phyloP scores from a whole-genome alignment of 768 basidiomycete species.

The Exidia glandulosa region DNA sequence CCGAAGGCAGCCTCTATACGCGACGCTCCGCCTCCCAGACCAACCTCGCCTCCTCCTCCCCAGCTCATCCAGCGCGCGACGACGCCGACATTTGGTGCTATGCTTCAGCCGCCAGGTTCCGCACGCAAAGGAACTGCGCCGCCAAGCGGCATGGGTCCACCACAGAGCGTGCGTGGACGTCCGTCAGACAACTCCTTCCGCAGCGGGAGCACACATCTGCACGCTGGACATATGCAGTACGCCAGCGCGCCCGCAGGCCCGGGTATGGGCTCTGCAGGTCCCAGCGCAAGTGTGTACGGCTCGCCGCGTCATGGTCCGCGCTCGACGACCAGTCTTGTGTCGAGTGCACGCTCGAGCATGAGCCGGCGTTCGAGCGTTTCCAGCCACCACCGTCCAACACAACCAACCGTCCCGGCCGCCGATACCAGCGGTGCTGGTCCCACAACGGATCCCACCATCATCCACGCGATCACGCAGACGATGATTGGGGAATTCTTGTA shows the following conservation, averaged over 20 bases:
- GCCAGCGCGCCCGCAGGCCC: background rate
- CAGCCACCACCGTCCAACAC: constrained; percentile 1
- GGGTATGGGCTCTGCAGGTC: background rate
- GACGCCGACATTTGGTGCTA: constrained; percentile 66
- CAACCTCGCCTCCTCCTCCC: constrained; percentile 84
- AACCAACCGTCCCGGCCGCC: constrained; percentile 11
- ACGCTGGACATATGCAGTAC: background rate
- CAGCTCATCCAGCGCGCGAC: constrained; percentile 90
- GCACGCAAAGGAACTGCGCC: background rate
- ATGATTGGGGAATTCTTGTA: constrained; percentile 99
- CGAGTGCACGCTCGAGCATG: constrained; percentile 45
- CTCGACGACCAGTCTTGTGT: constrained; percentile 60
- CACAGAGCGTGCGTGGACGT: background rate
- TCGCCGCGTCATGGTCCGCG: constrained; percentile 38
- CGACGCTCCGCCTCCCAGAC: constrained; percentile 70
- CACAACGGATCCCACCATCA: constrained; percentile 78
- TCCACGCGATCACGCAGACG: constrained; percentile 97
- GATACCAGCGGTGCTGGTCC: constrained; percentile 20
- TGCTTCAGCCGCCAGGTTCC: constrained; percentile 22
- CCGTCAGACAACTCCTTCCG: background rate
- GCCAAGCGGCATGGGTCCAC: background rate
- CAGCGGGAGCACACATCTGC: background rate
- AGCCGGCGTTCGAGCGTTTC: background rate
- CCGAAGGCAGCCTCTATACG: constrained; percentile 23
- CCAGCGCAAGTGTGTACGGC: background rate